These are phyloP conservation scores for Metschnikowia koreensis DNA, from an alignment of 805 yeast genomes.

Conservation along the genomic window DNA sequence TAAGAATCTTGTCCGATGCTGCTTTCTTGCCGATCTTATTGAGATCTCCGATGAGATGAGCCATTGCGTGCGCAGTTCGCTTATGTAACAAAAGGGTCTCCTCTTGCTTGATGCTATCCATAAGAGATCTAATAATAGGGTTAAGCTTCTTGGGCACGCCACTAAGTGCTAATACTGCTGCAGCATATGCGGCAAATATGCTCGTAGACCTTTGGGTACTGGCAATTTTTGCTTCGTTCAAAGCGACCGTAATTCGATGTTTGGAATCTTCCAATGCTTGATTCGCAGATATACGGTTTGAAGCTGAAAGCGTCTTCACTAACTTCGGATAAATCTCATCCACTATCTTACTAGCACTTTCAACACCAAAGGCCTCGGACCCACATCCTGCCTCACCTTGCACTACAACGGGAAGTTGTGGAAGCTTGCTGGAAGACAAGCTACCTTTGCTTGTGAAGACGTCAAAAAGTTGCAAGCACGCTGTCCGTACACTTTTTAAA, in stretches of 20 bases:
- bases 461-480: constrained; percentile 77
- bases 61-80: constrained; percentile 68
- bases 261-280: constrained; percentile 78
- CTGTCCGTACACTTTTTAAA: constrained; percentile 78
- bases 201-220: constrained; percentile 51
- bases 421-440: constrained; percentile 66
- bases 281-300: constrained; percentile 66
- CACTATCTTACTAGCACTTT: constrained; percentile 68
- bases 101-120: constrained; percentile 89
- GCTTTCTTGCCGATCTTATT: constrained; percentile 56
- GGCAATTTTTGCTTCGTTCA: constrained; percentile 63
- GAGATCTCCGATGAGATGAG: constrained; percentile 61
- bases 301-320: constrained; percentile 59
- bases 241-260: constrained; percentile 61
- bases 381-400: constrained; percentile 96
- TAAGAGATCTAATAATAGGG: constrained; percentile 81
- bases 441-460: constrained; percentile 77
- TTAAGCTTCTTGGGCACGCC: constrained; percentile 85
- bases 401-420: constrained; percentile 83
- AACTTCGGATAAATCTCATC: constrained; percentile 65
- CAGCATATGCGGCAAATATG: constrained; percentile 72
- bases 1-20: constrained; percentile 84
- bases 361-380: constrained; percentile 84
- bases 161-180: constrained; percentile 61
- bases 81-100: constrained; percentile 62